These are phyloP conservation scores for Suhomyces prunicola DNA, from an alignment of 805 yeast species.

Conservation along the genomic window DNA sequence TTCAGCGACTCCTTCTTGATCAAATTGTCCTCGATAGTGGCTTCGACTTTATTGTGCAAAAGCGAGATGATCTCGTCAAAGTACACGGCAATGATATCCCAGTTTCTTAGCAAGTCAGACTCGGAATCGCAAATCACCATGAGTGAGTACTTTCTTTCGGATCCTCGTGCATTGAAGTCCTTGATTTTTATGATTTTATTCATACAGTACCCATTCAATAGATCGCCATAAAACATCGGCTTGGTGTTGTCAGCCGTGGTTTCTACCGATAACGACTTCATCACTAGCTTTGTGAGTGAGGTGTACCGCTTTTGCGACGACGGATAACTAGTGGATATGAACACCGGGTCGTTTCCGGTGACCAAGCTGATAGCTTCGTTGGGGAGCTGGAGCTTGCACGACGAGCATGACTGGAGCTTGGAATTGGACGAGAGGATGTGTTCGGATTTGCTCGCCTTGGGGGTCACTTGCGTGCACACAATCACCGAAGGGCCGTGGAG, in stretches of 20 bases:
- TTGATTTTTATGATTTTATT: conserved; percentile 57
- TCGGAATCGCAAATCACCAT: conserved; percentile 58
- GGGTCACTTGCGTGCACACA: conserved; percentile 44
- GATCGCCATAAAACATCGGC: conserved; percentile 65
- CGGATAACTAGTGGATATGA: conserved; percentile 61
- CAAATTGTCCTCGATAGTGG: conserved; percentile 8
- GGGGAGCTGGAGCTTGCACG: conserved; percentile 59
- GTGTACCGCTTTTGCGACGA: conserved; percentile 46
- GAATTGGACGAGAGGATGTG: conserved; percentile 37
- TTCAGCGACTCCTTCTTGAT: conserved; percentile 24
- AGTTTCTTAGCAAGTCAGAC: conserved; percentile 47
- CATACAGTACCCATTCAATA: conserved; percentile 56
- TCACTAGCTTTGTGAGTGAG: conserved; percentile 54
- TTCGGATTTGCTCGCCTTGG: conserved; percentile 15
- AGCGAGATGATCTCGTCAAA: conserved; percentile 21
- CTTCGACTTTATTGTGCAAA: conserved; percentile 14
- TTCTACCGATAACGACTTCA: conserved; percentile 66
- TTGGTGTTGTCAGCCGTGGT: conserved; percentile 55
- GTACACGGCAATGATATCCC: conserved; percentile 48
- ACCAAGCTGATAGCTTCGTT: conserved; percentile 17
- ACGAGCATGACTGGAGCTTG: conserved; percentile 49
- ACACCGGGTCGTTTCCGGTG: conserved; percentile 25
- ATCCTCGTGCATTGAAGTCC: conserved; percentile 69
- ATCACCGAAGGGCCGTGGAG: conserved; percentile 71
- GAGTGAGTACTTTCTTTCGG: conserved; percentile 64